These are phyloP conservation scores for Durotheca rogersii DNA, from an alignment of 495 filamentous ascomycete species.

Conservation along the genomic window DNA sequence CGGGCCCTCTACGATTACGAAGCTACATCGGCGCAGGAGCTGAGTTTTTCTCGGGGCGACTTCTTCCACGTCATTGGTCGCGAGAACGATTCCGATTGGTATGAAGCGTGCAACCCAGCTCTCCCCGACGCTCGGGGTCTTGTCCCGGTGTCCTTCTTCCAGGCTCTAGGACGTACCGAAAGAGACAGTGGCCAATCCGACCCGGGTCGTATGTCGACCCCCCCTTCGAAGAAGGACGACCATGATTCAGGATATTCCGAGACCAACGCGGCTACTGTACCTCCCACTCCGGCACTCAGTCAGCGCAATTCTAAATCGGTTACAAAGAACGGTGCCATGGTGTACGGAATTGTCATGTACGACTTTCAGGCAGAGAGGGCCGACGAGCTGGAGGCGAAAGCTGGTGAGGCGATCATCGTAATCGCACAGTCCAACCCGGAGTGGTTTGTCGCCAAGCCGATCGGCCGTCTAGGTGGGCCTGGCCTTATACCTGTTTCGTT, in stretches of 20 bases:
- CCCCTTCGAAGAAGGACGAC: constrained; percentile 46
- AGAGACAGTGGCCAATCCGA: constrained; percentile 82
- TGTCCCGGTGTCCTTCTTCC: constrained; percentile 91
- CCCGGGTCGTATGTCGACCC: constrained; percentile 56
- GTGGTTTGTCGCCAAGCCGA: constrained; percentile 99
- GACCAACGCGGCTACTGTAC: constrained; percentile 63
- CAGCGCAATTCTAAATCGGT: constrained; percentile 54
- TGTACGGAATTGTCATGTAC: constrained; percentile 95
- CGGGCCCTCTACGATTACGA: constrained; percentile 93
- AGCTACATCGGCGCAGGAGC: constrained; percentile 72
- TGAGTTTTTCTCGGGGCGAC: constrained; percentile 89
- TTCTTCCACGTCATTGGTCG: constrained; percentile 98
- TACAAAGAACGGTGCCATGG: constrained; percentile 77
- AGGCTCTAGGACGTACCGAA: constrained; percentile 85
- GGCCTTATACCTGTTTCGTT: constrained; percentile 96
- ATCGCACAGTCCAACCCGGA: constrained; percentile 99
- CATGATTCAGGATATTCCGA: constrained; percentile 40
- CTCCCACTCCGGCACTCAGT: constrained; percentile 46
- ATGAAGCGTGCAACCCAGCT: constrained; percentile 96
- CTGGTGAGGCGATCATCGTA: constrained; percentile 94
- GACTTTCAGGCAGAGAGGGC: constrained; percentile 94
- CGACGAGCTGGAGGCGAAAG: constrained; percentile 92
- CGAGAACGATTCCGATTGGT: constrained; percentile 94
- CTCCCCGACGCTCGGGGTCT: constrained; percentile 84
- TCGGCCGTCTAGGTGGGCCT: constrained; percentile 88